These are phyloP conservation scores for Sugiyamaella americana DNA, from an alignment of 805 yeast genomes.

Conservation along the genomic window DNA sequence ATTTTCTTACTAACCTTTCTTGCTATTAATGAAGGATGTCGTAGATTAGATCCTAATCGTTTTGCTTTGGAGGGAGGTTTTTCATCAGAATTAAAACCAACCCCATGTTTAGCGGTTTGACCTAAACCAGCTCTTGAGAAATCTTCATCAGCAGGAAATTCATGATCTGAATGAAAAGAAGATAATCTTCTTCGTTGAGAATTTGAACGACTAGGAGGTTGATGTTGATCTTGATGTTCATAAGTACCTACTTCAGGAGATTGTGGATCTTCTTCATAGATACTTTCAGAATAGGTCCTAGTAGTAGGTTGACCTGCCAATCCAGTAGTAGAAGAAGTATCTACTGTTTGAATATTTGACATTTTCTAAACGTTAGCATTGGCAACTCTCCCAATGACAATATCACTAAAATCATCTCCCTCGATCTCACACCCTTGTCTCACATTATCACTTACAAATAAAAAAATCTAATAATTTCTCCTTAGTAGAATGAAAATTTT, in stretches of 20 bases:
- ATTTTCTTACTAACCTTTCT: constrained; percentile 16
- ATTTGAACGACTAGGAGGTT: no score
- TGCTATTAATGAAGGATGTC: constrained; percentile 1
- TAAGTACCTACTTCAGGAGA: not conserved
- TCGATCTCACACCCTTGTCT: no score
- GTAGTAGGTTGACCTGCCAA: not conserved
- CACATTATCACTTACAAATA: no score
- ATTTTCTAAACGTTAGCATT: no score
- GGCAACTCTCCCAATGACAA: no score
- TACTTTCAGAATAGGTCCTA: not conserved
- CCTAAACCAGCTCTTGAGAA: not conserved
- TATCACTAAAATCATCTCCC: no score
- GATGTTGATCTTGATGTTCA: not conserved
- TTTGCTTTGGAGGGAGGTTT: not conserved
- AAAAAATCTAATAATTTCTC: no score
- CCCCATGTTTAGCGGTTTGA: not conserved
- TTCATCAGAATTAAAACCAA: not conserved
- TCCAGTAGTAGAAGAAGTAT: not conserved
- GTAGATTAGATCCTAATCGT: not conserved
- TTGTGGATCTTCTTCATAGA: not conserved
- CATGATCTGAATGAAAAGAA: not conserved
- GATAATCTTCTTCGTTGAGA: not conserved
- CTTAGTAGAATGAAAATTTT: no score
- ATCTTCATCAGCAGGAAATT: not conserved
- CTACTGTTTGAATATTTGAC: not conserved